Evolutionary conservation across 805 yeast species (phyloP).

Genomic region (Yamadazyma sp.): DNA sequence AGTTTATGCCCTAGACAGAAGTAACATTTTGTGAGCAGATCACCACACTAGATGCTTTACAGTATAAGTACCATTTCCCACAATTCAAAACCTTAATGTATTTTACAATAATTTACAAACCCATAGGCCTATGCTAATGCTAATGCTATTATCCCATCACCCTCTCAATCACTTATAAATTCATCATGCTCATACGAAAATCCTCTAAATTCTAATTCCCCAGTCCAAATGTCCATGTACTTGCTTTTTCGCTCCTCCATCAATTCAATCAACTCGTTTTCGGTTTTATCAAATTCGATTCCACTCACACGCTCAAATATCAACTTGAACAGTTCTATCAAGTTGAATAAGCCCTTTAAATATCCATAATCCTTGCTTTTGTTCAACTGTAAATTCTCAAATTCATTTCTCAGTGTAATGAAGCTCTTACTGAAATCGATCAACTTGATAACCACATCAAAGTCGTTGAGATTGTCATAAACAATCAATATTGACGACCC

Average conservation of each 20-base stretch:
- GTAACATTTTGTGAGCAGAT: too few species aligned
- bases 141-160: background rate
- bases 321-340: slow-evolving; percentile 61
- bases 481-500: slow-evolving; percentile 87
- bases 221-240: slow-evolving; percentile 17
- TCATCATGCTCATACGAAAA: slow-evolving; percentile 11
- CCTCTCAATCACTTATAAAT: slow-evolving; percentile 11
- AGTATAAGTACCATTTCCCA: background rate
- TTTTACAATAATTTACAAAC: slow-evolving; percentile 1
- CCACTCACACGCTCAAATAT: slow-evolving; percentile 60
- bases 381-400: background rate
- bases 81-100: background rate
- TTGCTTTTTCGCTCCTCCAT: slow-evolving; percentile 15
- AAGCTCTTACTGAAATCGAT: slow-evolving; percentile 93
- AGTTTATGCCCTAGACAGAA: too few species aligned
- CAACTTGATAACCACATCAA: slow-evolving; percentile 54
- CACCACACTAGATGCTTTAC: too few species aligned
- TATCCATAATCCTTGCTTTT: slow-evolving; percentile 67
- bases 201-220: slow-evolving; percentile 9
- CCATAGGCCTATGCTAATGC: slow-evolving; percentile 5
- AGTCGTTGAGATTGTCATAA: slow-evolving; percentile 55
- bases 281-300: slow-evolving; percentile 15
- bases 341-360: slow-evolving; percentile 73
- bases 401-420: slow-evolving; percentile 2
- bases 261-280: slow-evolving; percentile 5